These are phyloP conservation scores for Rubroshorea leprosula DNA, from an alignment of 345 rosid genomes.

Conservation along the genomic window DNA sequence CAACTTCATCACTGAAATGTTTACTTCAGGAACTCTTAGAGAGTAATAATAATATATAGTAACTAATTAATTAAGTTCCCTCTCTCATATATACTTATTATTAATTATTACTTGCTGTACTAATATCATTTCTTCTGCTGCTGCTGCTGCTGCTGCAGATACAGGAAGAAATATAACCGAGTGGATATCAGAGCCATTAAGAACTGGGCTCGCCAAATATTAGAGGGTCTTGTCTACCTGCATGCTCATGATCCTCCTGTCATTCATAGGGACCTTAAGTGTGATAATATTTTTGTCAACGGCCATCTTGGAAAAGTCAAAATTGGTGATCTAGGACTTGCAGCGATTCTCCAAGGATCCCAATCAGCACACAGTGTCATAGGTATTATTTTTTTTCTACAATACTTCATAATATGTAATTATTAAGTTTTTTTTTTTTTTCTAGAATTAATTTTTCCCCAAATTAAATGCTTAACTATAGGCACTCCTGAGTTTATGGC, in stretches of 20 bases:
- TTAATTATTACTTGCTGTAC: not conserved
- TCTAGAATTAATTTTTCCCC: not conserved
- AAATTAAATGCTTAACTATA: slow-evolving; percentile 8
- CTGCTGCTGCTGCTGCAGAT: slow-evolving; percentile 27
- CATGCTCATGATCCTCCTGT: slow-evolving; percentile 59
- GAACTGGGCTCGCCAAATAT: slow-evolving; percentile 54
- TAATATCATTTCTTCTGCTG: not conserved
- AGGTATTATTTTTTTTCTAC: slow-evolving; percentile 26
- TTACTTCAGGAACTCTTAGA: slow-evolving; percentile 76
- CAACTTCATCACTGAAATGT: slow-evolving; percentile 85
- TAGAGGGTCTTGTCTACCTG: slow-evolving; percentile 54
- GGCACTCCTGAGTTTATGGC: slow-evolving; percentile 96
- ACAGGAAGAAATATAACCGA: slow-evolving; percentile 46
- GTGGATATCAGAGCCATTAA: slow-evolving; percentile 57
- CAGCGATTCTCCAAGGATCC: slow-evolving; percentile 48
- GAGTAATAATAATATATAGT: too few species aligned
- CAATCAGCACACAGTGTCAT: slow-evolving; percentile 52
- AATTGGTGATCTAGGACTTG: slow-evolving; percentile 68
- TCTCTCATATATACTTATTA: not conserved
- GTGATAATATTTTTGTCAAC: slow-evolving; percentile 62
- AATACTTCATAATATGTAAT: too few species aligned
- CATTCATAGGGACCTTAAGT: slow-evolving; percentile 58
- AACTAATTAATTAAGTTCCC: too few species aligned
- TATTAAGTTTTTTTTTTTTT: too few species aligned
- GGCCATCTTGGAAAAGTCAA: slow-evolving; percentile 69